These are phyloP conservation scores for Neofusicoccum kwambonambiense DNA, from an alignment of 2,329 filamentous ascomycete genomes.

Conservation along the genomic window DNA sequence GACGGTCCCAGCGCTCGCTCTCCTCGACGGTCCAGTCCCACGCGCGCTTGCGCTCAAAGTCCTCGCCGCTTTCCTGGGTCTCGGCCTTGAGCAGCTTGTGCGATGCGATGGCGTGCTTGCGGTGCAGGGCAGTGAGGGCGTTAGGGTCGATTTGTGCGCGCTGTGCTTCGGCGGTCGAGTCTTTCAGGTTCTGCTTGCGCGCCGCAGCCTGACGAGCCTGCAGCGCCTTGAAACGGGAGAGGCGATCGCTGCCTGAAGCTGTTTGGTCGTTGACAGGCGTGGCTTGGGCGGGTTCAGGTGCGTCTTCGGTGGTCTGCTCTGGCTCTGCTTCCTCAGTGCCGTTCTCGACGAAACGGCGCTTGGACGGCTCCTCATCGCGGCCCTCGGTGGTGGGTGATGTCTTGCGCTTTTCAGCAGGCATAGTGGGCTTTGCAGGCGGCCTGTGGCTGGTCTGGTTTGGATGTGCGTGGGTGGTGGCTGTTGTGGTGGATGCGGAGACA, in stretches of 20 bases:
- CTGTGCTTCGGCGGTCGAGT: constrained; percentile 10
- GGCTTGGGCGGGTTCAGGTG: neutral
- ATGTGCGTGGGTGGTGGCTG: too few relatives aligned
- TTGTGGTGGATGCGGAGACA: too few relatives aligned
- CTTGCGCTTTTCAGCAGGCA: constrained; percentile 32
- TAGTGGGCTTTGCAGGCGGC: neutral
- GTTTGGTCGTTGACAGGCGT: neutral
- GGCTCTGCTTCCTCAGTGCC: neutral
- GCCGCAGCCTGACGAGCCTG: constrained; percentile 14
- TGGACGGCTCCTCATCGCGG: constrained; percentile 31
- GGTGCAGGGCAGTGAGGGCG: neutral
- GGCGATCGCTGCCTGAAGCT: neutral
- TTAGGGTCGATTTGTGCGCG: neutral
- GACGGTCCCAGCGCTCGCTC: constrained; percentile 82
- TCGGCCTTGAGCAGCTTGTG: constrained; percentile 86
- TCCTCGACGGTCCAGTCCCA: constrained; percentile 11
- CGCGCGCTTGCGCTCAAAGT: constrained; percentile 71
- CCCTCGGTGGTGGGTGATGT: constrained; percentile 31
- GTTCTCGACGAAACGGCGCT: constrained; percentile 32
- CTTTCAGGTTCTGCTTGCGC: constrained; percentile 9
- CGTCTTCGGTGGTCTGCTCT: neutral
- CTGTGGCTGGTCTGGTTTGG: too few relatives aligned
- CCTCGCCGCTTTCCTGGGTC: constrained; percentile 77
- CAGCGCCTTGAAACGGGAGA: constrained; percentile 12
- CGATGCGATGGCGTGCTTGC: constrained; percentile 6